Conservation (phyloP, 139 green algal genomes). For the Choricystis sp. region DNA sequence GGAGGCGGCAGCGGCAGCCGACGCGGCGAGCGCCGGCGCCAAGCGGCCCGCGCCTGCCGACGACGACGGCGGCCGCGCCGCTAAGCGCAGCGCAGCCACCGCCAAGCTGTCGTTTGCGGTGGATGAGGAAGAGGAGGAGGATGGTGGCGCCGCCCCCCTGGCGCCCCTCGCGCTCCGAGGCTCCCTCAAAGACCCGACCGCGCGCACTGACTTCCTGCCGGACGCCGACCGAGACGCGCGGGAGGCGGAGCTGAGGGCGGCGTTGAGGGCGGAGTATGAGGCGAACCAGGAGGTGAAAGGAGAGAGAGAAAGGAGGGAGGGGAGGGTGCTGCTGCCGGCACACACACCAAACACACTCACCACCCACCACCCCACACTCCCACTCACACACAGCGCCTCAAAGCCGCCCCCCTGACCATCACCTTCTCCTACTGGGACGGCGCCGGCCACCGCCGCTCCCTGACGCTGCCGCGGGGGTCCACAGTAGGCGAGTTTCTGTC, state of each 20-base stretch:
- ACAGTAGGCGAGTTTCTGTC: conserved; percentile 75
- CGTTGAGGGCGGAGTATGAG: conserved; percentile 42
- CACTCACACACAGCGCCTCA: conserved; percentile 49
- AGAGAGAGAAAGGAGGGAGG: background rate
- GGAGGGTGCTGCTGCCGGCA: background rate
- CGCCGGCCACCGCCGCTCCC: conserved; percentile 49
- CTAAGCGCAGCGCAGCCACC: conserved; percentile 22
- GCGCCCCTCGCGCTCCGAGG: conserved; percentile 12
- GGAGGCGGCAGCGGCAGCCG: too few relatives aligned
- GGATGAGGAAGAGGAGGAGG: conserved; percentile 28
- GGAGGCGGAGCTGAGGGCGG: conserved; percentile 54
- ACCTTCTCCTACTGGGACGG: conserved; percentile 96
- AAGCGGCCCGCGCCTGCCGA: too few relatives aligned
- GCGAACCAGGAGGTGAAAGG: background rate
- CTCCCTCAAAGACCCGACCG: conserved; percentile 67
- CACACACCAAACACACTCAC: background rate
- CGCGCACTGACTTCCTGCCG: conserved; percentile 71
- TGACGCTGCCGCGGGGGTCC: conserved; percentile 45
- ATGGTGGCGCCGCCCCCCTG: conserved; percentile 8
- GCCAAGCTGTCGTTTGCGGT: conserved; percentile 65
- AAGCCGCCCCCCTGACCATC: conserved; percentile 71
- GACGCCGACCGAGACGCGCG: conserved; percentile 64
- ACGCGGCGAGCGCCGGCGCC: background rate
- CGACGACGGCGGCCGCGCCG: conserved; percentile 20
- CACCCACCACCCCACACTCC: background rate